Conservation (phyloP, 2,329 filamentous ascomycete genomes). For the Epichloe baconii region DNA sequence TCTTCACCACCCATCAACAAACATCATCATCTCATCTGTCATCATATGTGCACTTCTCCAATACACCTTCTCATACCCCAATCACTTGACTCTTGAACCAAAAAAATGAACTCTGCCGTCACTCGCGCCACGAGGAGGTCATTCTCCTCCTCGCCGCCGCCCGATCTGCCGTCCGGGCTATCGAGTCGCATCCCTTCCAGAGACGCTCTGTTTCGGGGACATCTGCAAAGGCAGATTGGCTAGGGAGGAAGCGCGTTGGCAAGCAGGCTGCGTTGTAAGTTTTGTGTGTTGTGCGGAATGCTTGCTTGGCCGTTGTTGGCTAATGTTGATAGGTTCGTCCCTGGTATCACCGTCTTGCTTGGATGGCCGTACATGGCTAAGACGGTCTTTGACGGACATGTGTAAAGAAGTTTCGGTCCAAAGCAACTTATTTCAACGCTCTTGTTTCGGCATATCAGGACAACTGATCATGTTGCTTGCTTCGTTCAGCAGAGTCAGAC, state of each 20-base stretch:
- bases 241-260: slow-evolving; percentile 17
- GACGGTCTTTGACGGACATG: slow-evolving; percentile 18
- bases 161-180: slow-evolving; percentile 19
- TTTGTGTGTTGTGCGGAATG: no score
- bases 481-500: no score
- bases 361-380: slow-evolving; percentile 22
- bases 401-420: slow-evolving; percentile 7
- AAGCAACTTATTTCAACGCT: background rate
- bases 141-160: slow-evolving; percentile 22
- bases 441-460: background rate
- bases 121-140: slow-evolving; percentile 19
- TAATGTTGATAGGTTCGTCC: slow-evolving; percentile 18
- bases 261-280: slow-evolving; percentile 22
- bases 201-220: slow-evolving; percentile 16
- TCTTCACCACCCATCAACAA: no score
- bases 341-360: slow-evolving; percentile 19
- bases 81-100: no score
- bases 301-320: slow-evolving; percentile 3
- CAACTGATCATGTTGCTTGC: no score
- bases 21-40: no score
- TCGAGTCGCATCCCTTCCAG: slow-evolving; percentile 25
- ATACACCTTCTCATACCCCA: background rate
- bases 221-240: slow-evolving; percentile 19
- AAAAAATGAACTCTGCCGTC: slow-evolving; percentile 16
- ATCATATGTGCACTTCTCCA: background rate